Evolutionary conservation across 371 early-diverging fungal species (phyloP), one percentile per base, ranked within the genome.

Genomic region (Mortierella sp.): DNA sequence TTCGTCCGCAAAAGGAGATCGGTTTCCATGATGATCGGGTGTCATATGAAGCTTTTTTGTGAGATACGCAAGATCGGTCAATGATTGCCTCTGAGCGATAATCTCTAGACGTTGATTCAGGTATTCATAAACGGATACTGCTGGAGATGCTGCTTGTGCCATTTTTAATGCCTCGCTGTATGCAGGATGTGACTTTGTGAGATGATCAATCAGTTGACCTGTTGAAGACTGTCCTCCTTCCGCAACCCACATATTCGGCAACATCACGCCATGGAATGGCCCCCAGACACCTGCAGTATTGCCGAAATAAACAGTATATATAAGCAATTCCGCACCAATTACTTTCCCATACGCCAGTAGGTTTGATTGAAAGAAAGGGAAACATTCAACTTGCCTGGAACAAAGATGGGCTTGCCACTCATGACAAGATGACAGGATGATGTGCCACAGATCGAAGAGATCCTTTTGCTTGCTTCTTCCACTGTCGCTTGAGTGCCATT

Each of bases 21-120:
- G 88, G 67, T 94, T 94, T 15, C 95, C 95, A 74, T 95, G 94
- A 70, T 88, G 91, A 76, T 95, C 95, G 3, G 95, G 94, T 22
- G 90, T 88, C 57, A 94, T 84, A 63, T 94, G 94, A 19, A 92
- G 62, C 65, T 88, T 71, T 33, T 76, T 70, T 11, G 89, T 88
- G 40, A 92, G 80, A 9, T 85, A 76, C 28, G 85, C 86, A 40
- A 86, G 28, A 59, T 88, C 74, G 7, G 63, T 53, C 8, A 83
- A 63, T 0, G 74, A 75, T 36, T 60, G 83, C 10, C 71, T 67
- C 22, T 72, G 40, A 43, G 83, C 85, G 28, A 89, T 45, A 1
- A 33, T 43, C 6, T 72, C 77, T 22, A 92, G 69, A 57, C 84
- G 84, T 7, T 79, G 65, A 59, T 91, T 87, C 19, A 93, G 84